phyloP scores from a whole-genome alignment of 208 protist genomes.

The Kentomonas sorsogonicus region DNA sequence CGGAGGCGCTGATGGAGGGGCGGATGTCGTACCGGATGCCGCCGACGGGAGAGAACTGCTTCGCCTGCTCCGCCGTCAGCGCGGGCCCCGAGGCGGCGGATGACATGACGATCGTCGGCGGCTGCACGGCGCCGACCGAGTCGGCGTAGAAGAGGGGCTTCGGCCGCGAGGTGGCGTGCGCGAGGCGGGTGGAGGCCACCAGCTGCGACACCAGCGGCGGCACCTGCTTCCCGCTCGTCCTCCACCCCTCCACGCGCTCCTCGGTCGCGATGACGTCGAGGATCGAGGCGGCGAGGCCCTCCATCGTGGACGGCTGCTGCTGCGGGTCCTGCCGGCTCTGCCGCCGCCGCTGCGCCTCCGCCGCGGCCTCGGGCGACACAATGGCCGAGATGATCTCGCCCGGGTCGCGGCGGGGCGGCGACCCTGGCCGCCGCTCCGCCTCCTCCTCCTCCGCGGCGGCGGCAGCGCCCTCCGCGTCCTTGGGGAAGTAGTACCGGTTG shows the following conservation, averaged over 20 bases:
- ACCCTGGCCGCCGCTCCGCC: background rate
- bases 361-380: background rate
- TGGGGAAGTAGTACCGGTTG: background rate
- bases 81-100: constrained; percentile 14
- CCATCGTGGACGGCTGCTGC: background rate
- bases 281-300: too few species aligned
- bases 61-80: constrained; percentile 1
- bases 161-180: too few species aligned
- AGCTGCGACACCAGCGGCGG: too few species aligned
- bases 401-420: too few species aligned
- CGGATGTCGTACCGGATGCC: constrained; percentile 16
- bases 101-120: constrained; percentile 19
- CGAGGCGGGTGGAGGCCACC: too few species aligned
- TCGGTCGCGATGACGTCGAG: too few species aligned
- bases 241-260: too few species aligned
- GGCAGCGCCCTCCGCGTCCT: background rate
- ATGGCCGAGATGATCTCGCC: background rate
- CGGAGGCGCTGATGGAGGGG: background rate
- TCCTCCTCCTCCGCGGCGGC: background rate
- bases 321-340: background rate
- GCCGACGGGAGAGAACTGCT: constrained; percentile 10
- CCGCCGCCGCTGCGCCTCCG: background rate
- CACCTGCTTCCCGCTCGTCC: too few species aligned
- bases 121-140: background rate
- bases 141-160: background rate